These are phyloP conservation scores for Lentinula novae-zelandiae DNA, from an alignment of 1,284 basidiomycete species.

Conservation along the genomic window DNA sequence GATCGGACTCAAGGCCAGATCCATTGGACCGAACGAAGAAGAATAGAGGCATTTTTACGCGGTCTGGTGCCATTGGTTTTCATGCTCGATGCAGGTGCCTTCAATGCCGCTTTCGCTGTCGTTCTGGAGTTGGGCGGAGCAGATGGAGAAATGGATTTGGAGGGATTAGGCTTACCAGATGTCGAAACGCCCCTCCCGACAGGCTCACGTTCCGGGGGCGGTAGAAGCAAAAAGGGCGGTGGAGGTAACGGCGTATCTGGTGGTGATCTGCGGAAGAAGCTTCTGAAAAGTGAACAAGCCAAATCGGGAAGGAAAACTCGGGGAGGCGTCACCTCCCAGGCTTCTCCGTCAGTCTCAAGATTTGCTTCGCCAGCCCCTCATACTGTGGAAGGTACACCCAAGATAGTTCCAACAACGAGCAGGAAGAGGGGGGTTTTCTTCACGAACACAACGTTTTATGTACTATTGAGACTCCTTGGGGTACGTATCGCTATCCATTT, in stretches of 20 bases:
- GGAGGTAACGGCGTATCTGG: constrained; percentile 29
- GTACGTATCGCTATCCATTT: constrained; percentile 38
- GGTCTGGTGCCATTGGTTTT: constrained; percentile 77
- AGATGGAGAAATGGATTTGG: constrained; percentile 32
- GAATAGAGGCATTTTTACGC: constrained; percentile 83
- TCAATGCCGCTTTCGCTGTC: constrained; percentile 64
- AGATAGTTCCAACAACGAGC: constrained; percentile 8
- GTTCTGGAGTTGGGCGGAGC: constrained; percentile 35
- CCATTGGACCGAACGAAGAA: constrained; percentile 67
- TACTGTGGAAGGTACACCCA: constrained; percentile 32
- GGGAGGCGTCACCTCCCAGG: constrained; percentile 32
- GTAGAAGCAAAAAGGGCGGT: constrained; percentile 32
- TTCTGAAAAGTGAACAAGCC: constrained; percentile 76
- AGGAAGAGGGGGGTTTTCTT: constrained; percentile 71
- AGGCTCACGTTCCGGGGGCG: constrained; percentile 24
- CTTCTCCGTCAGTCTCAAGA: constrained; percentile 40
- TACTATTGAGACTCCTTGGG: constrained; percentile 80
- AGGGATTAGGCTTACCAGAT: constrained; percentile 27
- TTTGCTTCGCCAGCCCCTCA: constrained; percentile 47
- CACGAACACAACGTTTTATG: constrained; percentile 88
- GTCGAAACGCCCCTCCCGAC: constrained; percentile 34
- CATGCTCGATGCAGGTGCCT: constrained; percentile 64
- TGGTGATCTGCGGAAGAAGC: constrained; percentile 68
- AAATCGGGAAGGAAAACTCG: constrained; percentile 63
- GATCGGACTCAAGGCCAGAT: constrained; percentile 84